Percentiles rank a stretch among this genome's conserved stretches.
Evolutionary conservation across 495 filamentous ascomycete genomes (phyloP).

Genomic region (Polyplosphaeria fusca): DNA sequence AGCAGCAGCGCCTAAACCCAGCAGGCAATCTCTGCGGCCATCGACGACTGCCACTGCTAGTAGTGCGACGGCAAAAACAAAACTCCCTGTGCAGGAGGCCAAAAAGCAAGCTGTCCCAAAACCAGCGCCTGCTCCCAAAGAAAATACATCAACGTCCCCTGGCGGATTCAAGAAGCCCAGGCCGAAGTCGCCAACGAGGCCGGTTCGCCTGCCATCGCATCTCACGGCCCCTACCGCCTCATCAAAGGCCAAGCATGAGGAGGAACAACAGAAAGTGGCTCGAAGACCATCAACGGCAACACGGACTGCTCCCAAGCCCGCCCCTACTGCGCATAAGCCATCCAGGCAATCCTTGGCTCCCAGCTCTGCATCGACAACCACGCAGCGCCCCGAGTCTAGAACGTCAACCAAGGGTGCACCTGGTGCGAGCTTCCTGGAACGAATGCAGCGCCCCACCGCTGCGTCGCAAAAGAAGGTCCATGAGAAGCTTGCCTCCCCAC

Average conservation of each 20-base stretch:
- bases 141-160: constrained; percentile 30
- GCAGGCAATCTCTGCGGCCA: constrained; percentile 15
- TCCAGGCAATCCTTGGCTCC: constrained; percentile 25
- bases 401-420: constrained; percentile 43
- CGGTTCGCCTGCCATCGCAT: constrained; percentile 41
- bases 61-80: constrained; percentile 15
- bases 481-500: constrained; percentile 54
- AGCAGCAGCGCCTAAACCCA: constrained; percentile 21
- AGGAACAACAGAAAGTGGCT: constrained; percentile 19
- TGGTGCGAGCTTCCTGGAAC: constrained; percentile 75
- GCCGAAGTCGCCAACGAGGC: constrained; percentile 40
- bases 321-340: constrained; percentile 28
- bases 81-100: constrained; percentile 15
- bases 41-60: constrained; percentile 13
- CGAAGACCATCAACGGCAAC: constrained; percentile 33
- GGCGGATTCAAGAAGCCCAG: constrained; percentile 36
- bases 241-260: constrained; percentile 40
- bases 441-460: constrained; percentile 91
- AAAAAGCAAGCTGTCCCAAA: constrained; percentile 18
- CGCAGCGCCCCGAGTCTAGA: constrained; percentile 35
- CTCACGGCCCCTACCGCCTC: constrained; percentile 43
- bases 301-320: constrained; percentile 29
- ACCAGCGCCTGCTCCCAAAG: constrained; percentile 27
- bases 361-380: constrained; percentile 13
- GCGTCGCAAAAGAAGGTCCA: constrained; percentile 72